A percentile compares a stretch with the other conserved stretches of the same genome.
Conservation (phyloP, 2,329 filamentous ascomycete genomes). For the Colletotrichum cordylinicola region DNA sequence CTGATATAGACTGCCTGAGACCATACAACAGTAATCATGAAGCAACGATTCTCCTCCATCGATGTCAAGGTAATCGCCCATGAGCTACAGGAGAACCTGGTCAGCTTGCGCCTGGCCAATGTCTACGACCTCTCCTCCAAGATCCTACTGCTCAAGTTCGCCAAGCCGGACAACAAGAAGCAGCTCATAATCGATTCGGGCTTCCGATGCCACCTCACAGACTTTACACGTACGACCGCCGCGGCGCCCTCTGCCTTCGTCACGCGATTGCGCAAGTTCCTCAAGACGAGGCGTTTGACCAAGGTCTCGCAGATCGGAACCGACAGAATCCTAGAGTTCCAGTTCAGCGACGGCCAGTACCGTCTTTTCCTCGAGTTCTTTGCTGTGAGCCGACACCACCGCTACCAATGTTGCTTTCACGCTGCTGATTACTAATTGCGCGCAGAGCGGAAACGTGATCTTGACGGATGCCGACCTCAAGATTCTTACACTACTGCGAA, state of each 20-base stretch:
- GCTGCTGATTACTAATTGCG: neutral
- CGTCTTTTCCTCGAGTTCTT: slow-evolving; percentile 94
- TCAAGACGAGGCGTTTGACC: slow-evolving; percentile 87
- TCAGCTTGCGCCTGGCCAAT: slow-evolving; percentile 84
- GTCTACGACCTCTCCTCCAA: slow-evolving; percentile 96
- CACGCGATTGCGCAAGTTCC: slow-evolving; percentile 80
- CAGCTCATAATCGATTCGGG: slow-evolving; percentile 94
- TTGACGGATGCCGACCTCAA: slow-evolving; percentile 85
- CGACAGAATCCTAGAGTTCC: slow-evolving; percentile 89
- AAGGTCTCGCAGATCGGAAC: slow-evolving; percentile 86
- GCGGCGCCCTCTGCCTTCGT: slow-evolving; percentile 87
- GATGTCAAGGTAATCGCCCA: slow-evolving; percentile 90
- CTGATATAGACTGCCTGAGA: neutral
- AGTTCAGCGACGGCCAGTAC: slow-evolving; percentile 91
- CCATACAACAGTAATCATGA: slow-evolving; percentile 58
- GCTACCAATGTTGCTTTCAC: neutral
- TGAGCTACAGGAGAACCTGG: slow-evolving; percentile 81
- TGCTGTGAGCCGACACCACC: slow-evolving; percentile 52
- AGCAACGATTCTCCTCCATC: slow-evolving; percentile 80
- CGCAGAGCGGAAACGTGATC: slow-evolving; percentile 84
- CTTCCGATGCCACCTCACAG: slow-evolving; percentile 93
- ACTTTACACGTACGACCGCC: slow-evolving; percentile 87
- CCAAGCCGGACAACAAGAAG: slow-evolving; percentile 86
- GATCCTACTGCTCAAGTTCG: slow-evolving; percentile 94
- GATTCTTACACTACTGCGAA: slow-evolving; percentile 80